phyloP scores from a whole-genome alignment of 2,329 filamentous ascomycete species.

The Lachnellula cervina region DNA sequence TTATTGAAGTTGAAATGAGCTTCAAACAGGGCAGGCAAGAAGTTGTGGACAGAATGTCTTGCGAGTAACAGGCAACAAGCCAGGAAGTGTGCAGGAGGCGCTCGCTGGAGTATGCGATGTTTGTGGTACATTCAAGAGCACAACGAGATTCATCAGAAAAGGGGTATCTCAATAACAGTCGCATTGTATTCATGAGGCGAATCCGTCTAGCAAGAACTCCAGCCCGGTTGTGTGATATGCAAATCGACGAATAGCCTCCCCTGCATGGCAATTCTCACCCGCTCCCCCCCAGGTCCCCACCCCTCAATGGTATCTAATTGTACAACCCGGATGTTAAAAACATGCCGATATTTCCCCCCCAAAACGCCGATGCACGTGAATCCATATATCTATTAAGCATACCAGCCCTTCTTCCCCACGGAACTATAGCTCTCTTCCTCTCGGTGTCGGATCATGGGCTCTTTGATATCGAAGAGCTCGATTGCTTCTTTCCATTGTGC shows the following conservation, averaged over 20 bases:
- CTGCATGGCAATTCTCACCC: background rate
- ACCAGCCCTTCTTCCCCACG: constrained; percentile 29
- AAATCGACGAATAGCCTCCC: background rate
- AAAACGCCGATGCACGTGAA: constrained; percentile 6
- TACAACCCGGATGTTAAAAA: background rate
- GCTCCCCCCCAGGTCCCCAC: background rate
- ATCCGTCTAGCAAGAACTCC: background rate
- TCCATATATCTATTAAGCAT: constrained; percentile 20
- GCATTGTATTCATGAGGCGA: background rate
- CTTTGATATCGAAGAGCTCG: constrained; percentile 67
- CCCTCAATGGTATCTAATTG: background rate
- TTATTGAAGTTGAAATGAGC: too few relatives aligned
- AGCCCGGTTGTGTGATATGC: background rate
- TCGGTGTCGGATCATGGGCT: constrained; percentile 81
- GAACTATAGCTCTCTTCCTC: constrained; percentile 41
- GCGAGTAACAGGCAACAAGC: too few relatives aligned
- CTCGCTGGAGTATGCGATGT: too few relatives aligned
- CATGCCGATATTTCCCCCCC: background rate
- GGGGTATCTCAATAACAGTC: background rate
- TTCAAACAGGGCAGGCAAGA: too few relatives aligned
- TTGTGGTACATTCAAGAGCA: background rate
- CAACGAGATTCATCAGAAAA: too few relatives aligned
- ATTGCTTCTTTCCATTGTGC: constrained; percentile 76
- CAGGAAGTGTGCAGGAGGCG: too few relatives aligned
- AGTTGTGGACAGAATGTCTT: too few relatives aligned